Base-by-base conservation (phyloP, 2,329 filamentous ascomycete species). In the Gyromitra esculenta region DNA sequence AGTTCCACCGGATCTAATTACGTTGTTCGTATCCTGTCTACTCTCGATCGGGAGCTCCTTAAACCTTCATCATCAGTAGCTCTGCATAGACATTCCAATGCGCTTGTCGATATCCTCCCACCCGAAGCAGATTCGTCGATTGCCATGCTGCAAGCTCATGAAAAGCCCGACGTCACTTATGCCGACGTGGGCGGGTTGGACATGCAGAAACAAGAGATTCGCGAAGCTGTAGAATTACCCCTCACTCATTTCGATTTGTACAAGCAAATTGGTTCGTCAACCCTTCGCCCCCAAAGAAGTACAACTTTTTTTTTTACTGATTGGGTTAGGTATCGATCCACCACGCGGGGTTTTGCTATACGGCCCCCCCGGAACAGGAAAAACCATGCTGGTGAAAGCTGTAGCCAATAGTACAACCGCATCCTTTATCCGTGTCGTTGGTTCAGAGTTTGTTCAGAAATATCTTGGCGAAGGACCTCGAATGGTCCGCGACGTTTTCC, bases 171-270 rank as follows among this genome's bases (percentile, higher is more conserved):
- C 84, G 93, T 99, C 76, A 97, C 94, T 56, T 99, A 99, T 82
- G 95, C 94, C 78, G 96, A 99, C 84, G 96, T 99, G 78, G 96
- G 96, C 87, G 96, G 96, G 63, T 86, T 98, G 80, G 96, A 99
- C 82, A 99, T 99, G 96, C 96, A 99, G 86, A 99, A 99, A 87
- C 96, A 99, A 86, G 96, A 99, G 85, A 99, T 99, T 80, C 89
- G 96, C 80, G 96, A 99, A 86, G 96, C 96, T 9, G 96, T 99
- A 69, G 96, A 99, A 87, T 87, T 99, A 79, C 96, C 96, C 43
- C 87, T 99, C 81, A 97, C 95, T 78, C 96, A 98, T 84, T 98
- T 98, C 84, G 95, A 98, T 84, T 91, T 98, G 48, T 99, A 99
- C 88, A 96, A 94, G 86, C 96, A 99, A 85, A 99, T 99, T 80